Evolutionary conservation across 176 grass and related monocot genomes (phyloP), one percentile per base, ranked within the genome.

Genomic region (Ananas comosus): DNA sequence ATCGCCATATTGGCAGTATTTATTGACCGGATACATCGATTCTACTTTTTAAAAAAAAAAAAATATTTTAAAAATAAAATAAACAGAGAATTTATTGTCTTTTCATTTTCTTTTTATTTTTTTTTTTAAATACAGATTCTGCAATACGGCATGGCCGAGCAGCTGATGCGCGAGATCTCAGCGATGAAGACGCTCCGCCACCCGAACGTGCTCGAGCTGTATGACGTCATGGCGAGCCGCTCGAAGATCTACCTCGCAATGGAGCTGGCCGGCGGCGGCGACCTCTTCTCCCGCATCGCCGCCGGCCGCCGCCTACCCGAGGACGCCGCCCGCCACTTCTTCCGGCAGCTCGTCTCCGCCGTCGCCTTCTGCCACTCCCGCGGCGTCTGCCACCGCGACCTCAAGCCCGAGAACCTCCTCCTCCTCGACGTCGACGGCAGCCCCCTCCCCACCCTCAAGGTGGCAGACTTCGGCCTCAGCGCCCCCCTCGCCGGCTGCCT

Each of bases 391-490:
- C 93, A 96, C 89, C 86, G 93, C 49, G 93, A 96, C 80, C 88
- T 96, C 68, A 96, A 96, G 81, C 93, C 86, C 11, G 89, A 92
- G 80, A 96, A 96, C 51, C 70, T 96, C 5, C 86, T 96, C 1
- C 78, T 92, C 0, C 17, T 65, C 27, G 13, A 65, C 13, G 64
- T 33, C 25, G 11, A 21, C 5, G 3, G 25, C 2, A 27, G 33
- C 2, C 64, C 25, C 25, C 25, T 27, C 25, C 25, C 25, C 25
- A 27, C 25, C 2, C 25, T 65, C 13, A 65, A 65, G 23, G 11
- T 65, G 2, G 11, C 13, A 11, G 17, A 65, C 3, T 65, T 58
- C 53, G 53, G 53, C 53, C 53, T 58, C 53, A 58, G 53, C 53
- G 53, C 14, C 4, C 53, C 53, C 16, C 16, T 7, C 12, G 53